phyloP scores from a whole-genome alignment of 352 stramenopile genomes.

The Phytophthora megakarya region DNA sequence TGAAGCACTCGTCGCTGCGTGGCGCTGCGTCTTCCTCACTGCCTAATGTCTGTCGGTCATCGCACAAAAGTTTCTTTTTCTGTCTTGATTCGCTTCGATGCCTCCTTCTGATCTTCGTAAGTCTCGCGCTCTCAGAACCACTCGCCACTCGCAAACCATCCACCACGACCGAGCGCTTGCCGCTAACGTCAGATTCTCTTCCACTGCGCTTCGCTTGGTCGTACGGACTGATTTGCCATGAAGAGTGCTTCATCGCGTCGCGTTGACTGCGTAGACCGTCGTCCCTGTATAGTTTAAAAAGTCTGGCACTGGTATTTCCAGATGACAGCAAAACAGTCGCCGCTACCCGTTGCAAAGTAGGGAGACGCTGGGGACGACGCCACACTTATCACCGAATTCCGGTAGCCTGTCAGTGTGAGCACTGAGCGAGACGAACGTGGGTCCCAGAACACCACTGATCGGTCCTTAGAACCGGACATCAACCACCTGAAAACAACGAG shows the following conservation, averaged over 20 bases:
- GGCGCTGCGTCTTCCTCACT: conserved; percentile 25
- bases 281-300: conserved; percentile 80
- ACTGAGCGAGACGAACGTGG: conserved; percentile 81
- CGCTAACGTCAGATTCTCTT: conserved; percentile 22
- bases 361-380: conserved; percentile 81
- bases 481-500: conserved; percentile 60
- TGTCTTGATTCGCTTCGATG: conserved; percentile 38
- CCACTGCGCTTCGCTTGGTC: conserved; percentile 34
- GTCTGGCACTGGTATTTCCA: conserved; percentile 90
- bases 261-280: conserved; percentile 32
- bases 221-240: conserved; percentile 3
- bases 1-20: conserved; percentile 2
- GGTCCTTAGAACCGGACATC: conserved; percentile 88
- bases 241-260: conserved; percentile 24
- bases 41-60: conserved; percentile 36
- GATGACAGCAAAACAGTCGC: conserved; percentile 84
- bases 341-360: conserved; percentile 86
- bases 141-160: conserved; percentile 9
- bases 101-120: conserved; percentile 27
- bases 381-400: conserved; percentile 90
- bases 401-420: conserved; percentile 81
- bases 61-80: conserved; percentile 43
- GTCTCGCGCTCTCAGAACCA: conserved; percentile 29
- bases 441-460: conserved; percentile 89
- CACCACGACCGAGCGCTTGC: conserved; percentile 19